Conservation (phyloP, 2,329 filamentous ascomycete genomes). For the Aspergillus ustus region DNA sequence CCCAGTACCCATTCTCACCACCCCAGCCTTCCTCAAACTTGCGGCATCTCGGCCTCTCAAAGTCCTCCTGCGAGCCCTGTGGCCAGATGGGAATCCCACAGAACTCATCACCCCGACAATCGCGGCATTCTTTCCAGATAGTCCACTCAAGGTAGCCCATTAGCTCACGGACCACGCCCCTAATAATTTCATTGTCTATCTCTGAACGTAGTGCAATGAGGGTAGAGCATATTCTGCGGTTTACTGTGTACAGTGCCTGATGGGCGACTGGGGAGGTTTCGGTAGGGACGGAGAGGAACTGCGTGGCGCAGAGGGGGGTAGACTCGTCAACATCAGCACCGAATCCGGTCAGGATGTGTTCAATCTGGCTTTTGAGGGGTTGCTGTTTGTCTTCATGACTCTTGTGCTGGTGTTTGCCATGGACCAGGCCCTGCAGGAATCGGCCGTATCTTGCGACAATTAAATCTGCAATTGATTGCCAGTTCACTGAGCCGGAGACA, state of each 20-base stretch:
- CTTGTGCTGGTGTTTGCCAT: constrained; percentile 29
- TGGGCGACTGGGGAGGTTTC: constrained; percentile 28
- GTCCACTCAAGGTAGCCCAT: constrained; percentile 62
- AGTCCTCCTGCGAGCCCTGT: constrained; percentile 59
- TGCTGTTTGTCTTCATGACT: constrained; percentile 31
- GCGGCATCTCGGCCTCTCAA: not conserved
- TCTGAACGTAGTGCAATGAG: constrained; percentile 30
- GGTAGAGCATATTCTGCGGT: constrained; percentile 38
- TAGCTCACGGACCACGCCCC: constrained; percentile 44
- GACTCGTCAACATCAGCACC: constrained; percentile 24
- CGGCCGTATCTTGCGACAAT: constrained; percentile 66
- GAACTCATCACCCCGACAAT: constrained; percentile 59
- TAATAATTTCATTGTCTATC: constrained; percentile 27
- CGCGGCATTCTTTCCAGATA: constrained; percentile 61
- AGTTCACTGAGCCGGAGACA: constrained; percentile 52
- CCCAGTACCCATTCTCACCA: not conserved
- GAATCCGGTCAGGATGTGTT: too few relatives aligned
- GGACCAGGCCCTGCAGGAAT: constrained; percentile 51
- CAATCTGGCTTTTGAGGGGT: too few relatives aligned
- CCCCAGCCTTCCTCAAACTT: not conserved
- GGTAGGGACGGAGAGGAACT: constrained; percentile 35
- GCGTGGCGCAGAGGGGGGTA: constrained; percentile 35
- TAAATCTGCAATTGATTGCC: constrained; percentile 71
- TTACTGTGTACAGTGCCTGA: constrained; percentile 33
- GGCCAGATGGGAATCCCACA: constrained; percentile 70